phyloP scores from a whole-genome alignment of 345 rosid species.

The Microcos paniculata region DNA sequence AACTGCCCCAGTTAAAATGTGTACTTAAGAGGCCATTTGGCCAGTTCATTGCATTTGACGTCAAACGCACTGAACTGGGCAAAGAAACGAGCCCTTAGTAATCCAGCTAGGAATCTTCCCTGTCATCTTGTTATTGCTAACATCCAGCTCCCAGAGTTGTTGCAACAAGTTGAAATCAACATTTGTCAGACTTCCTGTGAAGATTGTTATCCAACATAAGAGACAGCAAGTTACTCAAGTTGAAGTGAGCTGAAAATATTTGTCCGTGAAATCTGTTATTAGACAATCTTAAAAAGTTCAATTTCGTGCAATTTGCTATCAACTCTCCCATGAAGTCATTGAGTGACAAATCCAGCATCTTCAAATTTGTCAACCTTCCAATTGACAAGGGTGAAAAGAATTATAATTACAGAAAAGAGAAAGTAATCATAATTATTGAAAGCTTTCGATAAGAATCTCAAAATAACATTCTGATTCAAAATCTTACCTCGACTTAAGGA shows the following conservation, averaged over 20 bases:
- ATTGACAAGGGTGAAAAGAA: background rate
- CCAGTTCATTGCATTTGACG: no score
- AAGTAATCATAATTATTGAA: no score
- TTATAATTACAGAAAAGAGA: no score
- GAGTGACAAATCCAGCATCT: background rate
- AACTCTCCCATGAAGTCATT: background rate
- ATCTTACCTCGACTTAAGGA: no score
- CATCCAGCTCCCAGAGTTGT: background rate
- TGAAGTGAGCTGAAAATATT: background rate
- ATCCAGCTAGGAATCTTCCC: slow-evolving; percentile 23
- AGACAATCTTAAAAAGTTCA: background rate
- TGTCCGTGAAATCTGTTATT: background rate
- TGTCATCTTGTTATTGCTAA: background rate
- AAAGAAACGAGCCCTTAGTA: no score
- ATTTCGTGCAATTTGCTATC: background rate
- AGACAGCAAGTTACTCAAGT: background rate
- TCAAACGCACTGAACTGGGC: no score
- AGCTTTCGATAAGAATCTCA: no score
- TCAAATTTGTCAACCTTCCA: background rate
- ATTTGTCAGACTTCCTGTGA: background rate
- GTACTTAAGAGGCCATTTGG: no score
- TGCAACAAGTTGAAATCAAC: background rate
- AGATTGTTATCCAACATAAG: background rate
- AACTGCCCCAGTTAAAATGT: no score
- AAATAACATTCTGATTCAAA: no score